A percentile compares a stretch with the other conserved stretches of the same genome.
phyloP scores from a whole-genome alignment of 179 eudicot species.

The Spergularia azorica region DNA sequence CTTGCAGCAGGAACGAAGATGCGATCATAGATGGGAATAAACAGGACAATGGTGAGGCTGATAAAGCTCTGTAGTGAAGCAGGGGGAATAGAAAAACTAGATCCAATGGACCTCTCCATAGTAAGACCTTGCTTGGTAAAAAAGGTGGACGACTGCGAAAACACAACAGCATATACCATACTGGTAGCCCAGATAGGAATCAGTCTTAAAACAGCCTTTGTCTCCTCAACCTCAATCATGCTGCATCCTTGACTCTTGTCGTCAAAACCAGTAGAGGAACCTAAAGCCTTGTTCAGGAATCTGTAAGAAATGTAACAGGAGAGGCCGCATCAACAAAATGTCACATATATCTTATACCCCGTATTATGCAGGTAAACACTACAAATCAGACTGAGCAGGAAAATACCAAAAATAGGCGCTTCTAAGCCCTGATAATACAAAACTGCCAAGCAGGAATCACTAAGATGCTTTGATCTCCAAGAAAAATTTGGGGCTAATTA shows the following conservation, averaged over 20 bases:
- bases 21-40: constrained; percentile 66
- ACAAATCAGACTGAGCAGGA: not conserved
- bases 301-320: constrained; percentile 27
- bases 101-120: constrained; percentile 56
- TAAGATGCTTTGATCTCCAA: too few relatives aligned
- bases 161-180: constrained; percentile 53
- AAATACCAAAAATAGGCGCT: too few relatives aligned
- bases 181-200: constrained; percentile 65
- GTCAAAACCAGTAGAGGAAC: constrained; percentile 32
- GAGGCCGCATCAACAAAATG: not conserved
- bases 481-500: too few relatives aligned
- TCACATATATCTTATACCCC: not conserved
- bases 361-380: not conserved
- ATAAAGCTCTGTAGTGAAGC: constrained; percentile 61
- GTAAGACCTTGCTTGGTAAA: constrained; percentile 78
- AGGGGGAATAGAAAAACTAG: constrained; percentile 51
- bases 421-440: too few relatives aligned
- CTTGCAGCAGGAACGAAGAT: constrained; percentile 55
- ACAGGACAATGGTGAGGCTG: constrained; percentile 43
- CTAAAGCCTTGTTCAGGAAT: constrained; percentile 66
- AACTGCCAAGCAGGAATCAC: too few relatives aligned
- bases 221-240: constrained; percentile 53
- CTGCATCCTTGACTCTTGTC: constrained; percentile 40
- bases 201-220: constrained; percentile 59
- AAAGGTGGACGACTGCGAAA: constrained; percentile 60